Evolutionary conservation across 108 stramenopile genomes (phyloP), one percentile per base, ranked within the genome.

Genomic region (Cyclotella kingstonii): DNA sequence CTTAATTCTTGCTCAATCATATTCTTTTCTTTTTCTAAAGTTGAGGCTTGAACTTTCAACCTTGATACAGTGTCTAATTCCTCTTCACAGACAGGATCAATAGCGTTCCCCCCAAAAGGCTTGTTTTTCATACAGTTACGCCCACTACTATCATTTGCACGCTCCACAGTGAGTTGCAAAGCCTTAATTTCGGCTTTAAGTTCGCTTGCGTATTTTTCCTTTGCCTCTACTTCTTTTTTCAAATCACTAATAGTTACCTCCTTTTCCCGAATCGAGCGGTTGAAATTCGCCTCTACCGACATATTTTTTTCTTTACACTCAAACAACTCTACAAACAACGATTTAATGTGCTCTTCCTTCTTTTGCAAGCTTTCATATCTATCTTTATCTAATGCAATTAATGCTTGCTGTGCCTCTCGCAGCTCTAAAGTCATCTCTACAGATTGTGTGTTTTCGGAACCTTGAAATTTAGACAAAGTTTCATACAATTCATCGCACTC

Each of bases 301-400:
- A 42, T 36, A 22, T 64, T 17, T 35, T 52, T 34, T 34, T 76
- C 75, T 39, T 70, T 58, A 26, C 41, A 59, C 10, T 38, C 75
- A 19, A 66, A 46, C 49, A 72, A 70, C 50, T 81, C 68, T 39
- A 68, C 52, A 10, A 66, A 68, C 4, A 82, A 39, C 8, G 78
- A 59, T 21, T 44, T 30, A 17, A 77, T 41, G 15, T 67, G 41
- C 29, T 73, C 68, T 30, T 73, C 50, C 17, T 30, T 58, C n/a
- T 65, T 15, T 34, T 26, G 38, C 44, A 67, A 42, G 14, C 40
- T 17, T 14, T 17, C 33, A 45, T 62, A 29, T 51, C 66, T 67
- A 41, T 81, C 76, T 38, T 80, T 66, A 40, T 86, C 85, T 19
- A 86, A 33, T 21, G 81, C 77, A 38, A 81, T 64, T 28, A 85